Conservation (phyloP, 2,329 filamentous ascomycete species). For the Pseudogymnoascus sp. region DNA sequence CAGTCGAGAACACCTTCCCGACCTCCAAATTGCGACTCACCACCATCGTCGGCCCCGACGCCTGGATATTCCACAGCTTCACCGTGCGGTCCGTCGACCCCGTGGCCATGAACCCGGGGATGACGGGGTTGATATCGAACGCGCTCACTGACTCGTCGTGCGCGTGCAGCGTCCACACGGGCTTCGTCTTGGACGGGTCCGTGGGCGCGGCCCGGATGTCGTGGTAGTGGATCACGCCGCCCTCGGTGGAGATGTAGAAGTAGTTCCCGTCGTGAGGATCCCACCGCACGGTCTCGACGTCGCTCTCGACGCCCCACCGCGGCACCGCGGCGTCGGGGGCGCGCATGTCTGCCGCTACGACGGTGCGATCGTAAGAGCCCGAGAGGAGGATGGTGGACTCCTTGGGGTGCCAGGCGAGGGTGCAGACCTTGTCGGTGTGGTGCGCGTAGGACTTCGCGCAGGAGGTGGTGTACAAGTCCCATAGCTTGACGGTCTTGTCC, state of each 20-base stretch:
- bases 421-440: conserved; percentile 97
- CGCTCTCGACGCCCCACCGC: conserved; percentile 88
- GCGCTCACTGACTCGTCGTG: conserved; percentile 87
- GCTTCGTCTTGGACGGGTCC: conserved; percentile 66
- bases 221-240: conserved; percentile 84
- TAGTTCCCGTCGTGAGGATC: conserved; percentile 86
- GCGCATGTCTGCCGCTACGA: conserved; percentile 94
- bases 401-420: conserved; percentile 81
- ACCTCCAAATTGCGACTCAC: conserved; percentile 87
- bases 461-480: conserved; percentile 86
- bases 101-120: conserved; percentile 89
- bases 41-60: conserved; percentile 78
- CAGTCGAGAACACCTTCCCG: conserved; percentile 86
- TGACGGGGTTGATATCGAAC: conserved; percentile 82
- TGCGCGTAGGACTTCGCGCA: conserved; percentile 94
- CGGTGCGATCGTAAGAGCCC: conserved; percentile 89
- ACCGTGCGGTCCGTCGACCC: conserved; percentile 91
- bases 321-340: conserved; percentile 74
- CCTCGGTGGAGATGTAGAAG: conserved; percentile 94
- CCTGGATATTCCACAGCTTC: conserved; percentile 89
- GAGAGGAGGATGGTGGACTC: conserved; percentile 85
- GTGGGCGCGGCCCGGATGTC: conserved; percentile 71
- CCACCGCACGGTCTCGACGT: conserved; percentile 89
- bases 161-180: conserved; percentile 90
- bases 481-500: conserved; percentile 94